Evolutionary conservation across 768 basidiomycete species (phyloP).

Genomic region (Phaeotremella skinneri): DNA sequence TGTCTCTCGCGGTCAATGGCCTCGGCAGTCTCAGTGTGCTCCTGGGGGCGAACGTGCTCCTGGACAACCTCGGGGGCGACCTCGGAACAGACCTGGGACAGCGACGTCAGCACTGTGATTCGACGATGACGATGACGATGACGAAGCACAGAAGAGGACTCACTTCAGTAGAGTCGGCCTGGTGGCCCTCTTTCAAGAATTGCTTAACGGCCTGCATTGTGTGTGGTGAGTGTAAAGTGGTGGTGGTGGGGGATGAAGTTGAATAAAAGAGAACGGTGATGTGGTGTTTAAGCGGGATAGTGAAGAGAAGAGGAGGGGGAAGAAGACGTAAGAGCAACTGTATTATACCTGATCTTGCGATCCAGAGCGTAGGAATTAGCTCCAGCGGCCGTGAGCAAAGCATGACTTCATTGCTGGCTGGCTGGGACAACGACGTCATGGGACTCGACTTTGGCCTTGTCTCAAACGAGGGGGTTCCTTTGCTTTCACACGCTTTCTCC

Average conservation of each 20-base stretch:
- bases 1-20: constrained; percentile 53
- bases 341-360: background rate
- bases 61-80: constrained; percentile 50
- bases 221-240: constrained; percentile 1
- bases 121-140: background rate
- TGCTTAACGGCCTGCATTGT: constrained; percentile 25
- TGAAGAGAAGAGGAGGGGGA: constrained; percentile 7
- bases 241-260: constrained; percentile 18
- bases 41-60: constrained; percentile 46
- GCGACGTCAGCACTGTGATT: constrained; percentile 5
- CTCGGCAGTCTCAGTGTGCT: constrained; percentile 47
- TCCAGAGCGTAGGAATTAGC: constrained; percentile 3
- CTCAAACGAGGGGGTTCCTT: too few relatives aligned
- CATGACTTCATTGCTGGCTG: background rate
- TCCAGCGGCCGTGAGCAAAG: background rate
- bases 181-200: constrained; percentile 18
- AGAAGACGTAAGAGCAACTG: background rate
- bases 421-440: background rate
- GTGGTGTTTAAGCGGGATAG: constrained; percentile 1
- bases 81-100: constrained; percentile 48
- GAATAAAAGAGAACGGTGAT: constrained; percentile 1
- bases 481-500: too few relatives aligned
- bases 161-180: constrained; percentile 48
- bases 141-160: background rate
- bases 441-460: background rate